Evolutionary conservation across 164 flowering plant species (phyloP).

Genomic region (Stephania japonica): DNA sequence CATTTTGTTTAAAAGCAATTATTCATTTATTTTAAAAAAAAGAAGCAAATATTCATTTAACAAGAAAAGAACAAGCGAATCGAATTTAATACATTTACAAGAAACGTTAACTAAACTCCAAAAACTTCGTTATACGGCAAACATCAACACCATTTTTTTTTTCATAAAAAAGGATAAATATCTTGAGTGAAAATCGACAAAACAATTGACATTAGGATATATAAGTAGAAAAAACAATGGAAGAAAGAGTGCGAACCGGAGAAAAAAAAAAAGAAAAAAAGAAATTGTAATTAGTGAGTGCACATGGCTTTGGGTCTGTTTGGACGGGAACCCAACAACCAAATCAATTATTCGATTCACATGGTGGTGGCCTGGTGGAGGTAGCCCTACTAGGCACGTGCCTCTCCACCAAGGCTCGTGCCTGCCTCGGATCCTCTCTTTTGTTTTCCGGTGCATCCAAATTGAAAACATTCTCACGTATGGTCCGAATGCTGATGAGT

Average conservation of each 20-base stretch:
- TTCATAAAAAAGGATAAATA: neutral
- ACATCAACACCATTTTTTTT: conserved; percentile 5
- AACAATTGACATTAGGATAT: neutral
- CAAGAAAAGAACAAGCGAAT: neutral
- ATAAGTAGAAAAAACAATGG: neutral
- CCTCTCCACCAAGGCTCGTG: neutral
- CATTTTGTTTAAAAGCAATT: too few species aligned
- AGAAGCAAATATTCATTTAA: neutral
- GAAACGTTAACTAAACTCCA: neutral
- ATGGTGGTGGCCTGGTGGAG: conserved; percentile 4
- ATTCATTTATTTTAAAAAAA: too few species aligned
- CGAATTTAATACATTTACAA: neutral
- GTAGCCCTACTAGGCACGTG: neutral
- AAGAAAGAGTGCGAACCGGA: neutral
- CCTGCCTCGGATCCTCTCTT: neutral
- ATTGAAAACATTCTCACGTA: neutral
- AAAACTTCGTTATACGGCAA: conserved; percentile 11
- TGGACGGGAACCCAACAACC: neutral
- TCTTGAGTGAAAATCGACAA: too few species aligned
- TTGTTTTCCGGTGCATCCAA: neutral
- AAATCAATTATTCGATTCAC: conserved; percentile 17
- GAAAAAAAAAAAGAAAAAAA: neutral
- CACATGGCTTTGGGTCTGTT: conserved; percentile 15
- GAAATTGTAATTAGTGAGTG: conserved; percentile 1
- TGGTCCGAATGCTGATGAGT: too few species aligned